Conservation (phyloP, 495 filamentous ascomycete genomes). For the Podospora didyma region DNA sequence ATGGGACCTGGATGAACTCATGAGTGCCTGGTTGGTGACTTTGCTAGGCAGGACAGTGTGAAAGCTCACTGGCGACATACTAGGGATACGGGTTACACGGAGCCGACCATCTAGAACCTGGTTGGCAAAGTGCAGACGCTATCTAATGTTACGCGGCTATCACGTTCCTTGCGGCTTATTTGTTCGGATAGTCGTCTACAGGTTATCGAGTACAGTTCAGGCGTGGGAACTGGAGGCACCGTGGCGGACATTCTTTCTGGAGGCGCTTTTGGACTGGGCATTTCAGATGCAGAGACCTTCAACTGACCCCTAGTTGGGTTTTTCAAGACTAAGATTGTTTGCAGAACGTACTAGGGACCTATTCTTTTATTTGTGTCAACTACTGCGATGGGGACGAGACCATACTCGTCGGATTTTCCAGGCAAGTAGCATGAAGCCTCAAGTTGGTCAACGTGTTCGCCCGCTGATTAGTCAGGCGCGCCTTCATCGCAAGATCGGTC, state of each 20-base stretch:
- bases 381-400: conserved; percentile 66
- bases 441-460: neutral
- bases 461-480: conserved; percentile 39
- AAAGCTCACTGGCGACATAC: neutral
- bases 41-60: neutral
- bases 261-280: conserved; percentile 46
- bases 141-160: conserved; percentile 50
- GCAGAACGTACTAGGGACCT: conserved; percentile 59
- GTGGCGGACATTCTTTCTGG: conserved; percentile 42
- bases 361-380: conserved; percentile 64
- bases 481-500: conserved; percentile 66
- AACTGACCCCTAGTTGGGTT: neutral
- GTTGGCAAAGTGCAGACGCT: conserved; percentile 33
- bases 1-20: conserved; percentile 48
- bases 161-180: conserved; percentile 33
- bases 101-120: conserved; percentile 24
- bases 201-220: conserved; percentile 50
- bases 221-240: conserved; percentile 45
- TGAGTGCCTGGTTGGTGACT: conserved; percentile 10
- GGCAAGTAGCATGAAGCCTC: neutral
- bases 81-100: conserved; percentile 35
- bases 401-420: conserved; percentile 66
- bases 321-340: conserved; percentile 19
- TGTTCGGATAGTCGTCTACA: conserved; percentile 36
- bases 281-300: conserved; percentile 19